phyloP scores from a whole-genome alignment of 2,329 filamentous ascomycete species.

The Aspergillus floridensis region DNA sequence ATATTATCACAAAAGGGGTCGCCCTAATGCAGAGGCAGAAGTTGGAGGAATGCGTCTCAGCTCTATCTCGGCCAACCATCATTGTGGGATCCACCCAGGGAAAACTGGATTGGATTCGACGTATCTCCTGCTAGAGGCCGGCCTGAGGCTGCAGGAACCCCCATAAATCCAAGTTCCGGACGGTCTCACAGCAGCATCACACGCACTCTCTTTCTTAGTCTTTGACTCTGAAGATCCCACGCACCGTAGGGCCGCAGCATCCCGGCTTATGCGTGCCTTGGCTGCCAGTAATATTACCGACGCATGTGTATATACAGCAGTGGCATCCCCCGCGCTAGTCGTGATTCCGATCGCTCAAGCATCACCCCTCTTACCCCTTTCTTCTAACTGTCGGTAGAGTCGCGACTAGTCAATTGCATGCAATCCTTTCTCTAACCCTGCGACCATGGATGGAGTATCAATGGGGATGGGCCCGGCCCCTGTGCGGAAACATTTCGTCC shows the following conservation, averaged over 20 bases:
- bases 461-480: slow-evolving; percentile 19
- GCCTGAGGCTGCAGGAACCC: slow-evolving; percentile 12
- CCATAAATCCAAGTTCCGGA: slow-evolving; percentile 2
- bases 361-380: background rate
- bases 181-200: slow-evolving; percentile 4
- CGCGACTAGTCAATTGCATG: background rate
- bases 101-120: background rate
- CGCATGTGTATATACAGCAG: background rate
- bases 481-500: slow-evolving; percentile 39
- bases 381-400: background rate
- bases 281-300: no score
- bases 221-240: slow-evolving; percentile 3
- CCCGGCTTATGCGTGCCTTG: no score
- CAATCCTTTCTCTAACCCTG: background rate
- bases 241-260: background rate
- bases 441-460: slow-evolving; percentile 7
- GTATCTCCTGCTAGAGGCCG: background rate
- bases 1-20: background rate
- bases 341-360: background rate
- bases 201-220: background rate
- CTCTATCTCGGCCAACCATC: slow-evolving; percentile 9
- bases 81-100: slow-evolving; percentile 4
- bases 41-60: slow-evolving; percentile 5
- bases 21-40: background rate
- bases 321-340: background rate